phyloP scores from a whole-genome alignment of 2,329 filamentous ascomycete species.

The Fusarium bactridioides region DNA sequence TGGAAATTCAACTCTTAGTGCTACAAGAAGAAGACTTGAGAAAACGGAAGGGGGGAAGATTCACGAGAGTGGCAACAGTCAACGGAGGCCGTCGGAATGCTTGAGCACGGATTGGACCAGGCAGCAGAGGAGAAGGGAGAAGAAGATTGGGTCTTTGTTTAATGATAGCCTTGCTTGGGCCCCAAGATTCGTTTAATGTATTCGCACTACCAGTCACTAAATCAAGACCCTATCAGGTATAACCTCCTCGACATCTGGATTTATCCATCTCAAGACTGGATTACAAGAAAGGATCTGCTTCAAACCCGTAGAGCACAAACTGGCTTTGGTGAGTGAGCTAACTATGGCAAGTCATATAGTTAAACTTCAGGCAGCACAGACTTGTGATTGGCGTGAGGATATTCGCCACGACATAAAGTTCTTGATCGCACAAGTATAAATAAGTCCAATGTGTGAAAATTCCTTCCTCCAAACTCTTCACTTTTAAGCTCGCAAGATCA shows the following conservation, averaged over 20 bases:
- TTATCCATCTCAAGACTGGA: no score
- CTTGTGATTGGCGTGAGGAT: neutral
- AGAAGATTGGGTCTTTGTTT: neutral
- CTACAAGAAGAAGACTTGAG: neutral
- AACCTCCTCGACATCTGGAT: no score
- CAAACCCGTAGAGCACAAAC: no score
- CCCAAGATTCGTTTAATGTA: neutral
- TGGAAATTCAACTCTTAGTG: neutral
- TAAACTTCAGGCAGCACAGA: neutral
- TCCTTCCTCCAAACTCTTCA: accelerated
- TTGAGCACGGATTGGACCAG: neutral
- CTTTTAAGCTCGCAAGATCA: neutral
- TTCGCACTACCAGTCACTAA: neutral
- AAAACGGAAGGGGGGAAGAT: no score
- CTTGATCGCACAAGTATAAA: neutral
- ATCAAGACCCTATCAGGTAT: no score
- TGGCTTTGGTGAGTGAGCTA: neutral
- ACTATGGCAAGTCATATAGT: neutral
- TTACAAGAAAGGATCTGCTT: no score
- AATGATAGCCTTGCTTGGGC: neutral
- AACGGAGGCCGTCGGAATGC: neutral
- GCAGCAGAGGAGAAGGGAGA: neutral
- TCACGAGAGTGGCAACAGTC: neutral
- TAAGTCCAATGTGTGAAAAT: accelerated
- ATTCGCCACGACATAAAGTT: neutral